A percentile compares a stretch with the other conserved stretches of the same genome.
phyloP scores from a whole-genome alignment of 352 stramenopile species.

The Globisporangium acanthophoron region DNA sequence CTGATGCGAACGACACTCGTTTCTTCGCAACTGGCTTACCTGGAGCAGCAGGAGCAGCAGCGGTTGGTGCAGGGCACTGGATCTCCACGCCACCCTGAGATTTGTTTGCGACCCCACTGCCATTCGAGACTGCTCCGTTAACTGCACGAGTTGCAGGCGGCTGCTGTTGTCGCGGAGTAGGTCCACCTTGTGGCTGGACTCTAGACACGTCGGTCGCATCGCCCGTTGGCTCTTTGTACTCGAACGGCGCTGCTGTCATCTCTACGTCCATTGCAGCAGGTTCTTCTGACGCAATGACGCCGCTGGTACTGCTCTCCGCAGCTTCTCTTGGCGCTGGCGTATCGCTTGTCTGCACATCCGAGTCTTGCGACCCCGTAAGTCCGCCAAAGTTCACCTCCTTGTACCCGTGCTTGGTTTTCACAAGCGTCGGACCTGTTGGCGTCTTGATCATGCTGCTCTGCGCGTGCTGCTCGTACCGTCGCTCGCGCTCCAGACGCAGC shows the following conservation, averaged over 20 bases:
- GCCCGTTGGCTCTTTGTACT: not conserved
- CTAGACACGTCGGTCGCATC: not conserved
- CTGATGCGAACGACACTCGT: constrained; percentile 11
- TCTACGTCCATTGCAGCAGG: not conserved
- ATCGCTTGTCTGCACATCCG: constrained; percentile 1
- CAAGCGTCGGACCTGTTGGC: constrained; percentile 20
- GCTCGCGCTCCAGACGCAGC: constrained; percentile 38
- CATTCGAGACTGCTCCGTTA: not conserved
- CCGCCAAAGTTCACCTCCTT: constrained; percentile 35
- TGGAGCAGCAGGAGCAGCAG: not conserved
- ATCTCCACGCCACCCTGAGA: not conserved
- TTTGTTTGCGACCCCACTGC: not conserved
- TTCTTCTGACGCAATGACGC: not conserved
- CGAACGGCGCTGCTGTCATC: constrained; percentile 1
- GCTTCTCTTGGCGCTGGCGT: not conserved
- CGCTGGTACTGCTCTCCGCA: not conserved
- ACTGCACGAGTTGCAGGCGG: not conserved
- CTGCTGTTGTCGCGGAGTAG: not conserved
- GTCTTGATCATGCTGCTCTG: constrained; percentile 37
- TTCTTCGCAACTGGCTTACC: constrained; percentile 5
- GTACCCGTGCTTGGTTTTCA: constrained; percentile 54
- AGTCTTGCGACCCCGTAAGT: constrained; percentile 5
- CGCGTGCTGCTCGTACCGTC: constrained; percentile 33
- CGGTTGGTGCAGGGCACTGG: not conserved
- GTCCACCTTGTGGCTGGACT: not conserved